Evolutionary conservation across 2,329 filamentous ascomycete species (phyloP), one percentile per base, ranked within the genome.

Genomic region (Colletotrichum cereale): DNA sequence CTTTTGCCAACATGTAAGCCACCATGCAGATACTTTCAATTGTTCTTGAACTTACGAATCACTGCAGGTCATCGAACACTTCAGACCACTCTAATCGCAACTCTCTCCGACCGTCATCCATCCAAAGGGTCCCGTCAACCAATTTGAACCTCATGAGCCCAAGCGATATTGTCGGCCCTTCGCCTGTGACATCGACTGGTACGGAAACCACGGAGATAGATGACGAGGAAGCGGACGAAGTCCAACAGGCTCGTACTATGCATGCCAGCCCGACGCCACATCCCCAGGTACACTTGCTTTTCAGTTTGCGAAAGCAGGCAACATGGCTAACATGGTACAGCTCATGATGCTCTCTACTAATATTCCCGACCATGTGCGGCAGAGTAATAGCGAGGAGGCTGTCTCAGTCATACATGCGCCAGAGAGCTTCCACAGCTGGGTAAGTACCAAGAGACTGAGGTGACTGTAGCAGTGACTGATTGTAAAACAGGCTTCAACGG

Each of bases 321-420:
- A 3, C 18, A 16, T 10, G 34, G 26, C 56, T 73, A 31, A 73
- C 42, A 29, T 7, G 10, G 24, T 24, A 12, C 73, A 88, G 86
- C 80, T 87, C 55, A 80, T 85, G 67, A 85, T 88, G 83, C 80
- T 90, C 21, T 84, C 83, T 63, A 92, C 90, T 5, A 88, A 86
- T 72, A 77, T 92, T 12, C 82, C 89, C 3, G 88, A 89, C 52
- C 83, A 86, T 71, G 77, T 91, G 79, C 84, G 90, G 78, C 86
- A 87, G 62, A 83, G 84, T 64, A 87, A 88, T 31, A 91, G 90
- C 73, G 94, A 97, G 75, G 94, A 95, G 75, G 92, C 94, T 31
- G 88, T 94, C 64, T 98, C 95, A 1, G 95, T 97, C 66, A 97
- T 98, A 75, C 95, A 97, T 85, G 94, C 93, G 21, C 95, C 95